Conservation (phyloP, 139 green algal genomes). For the Picochlorum sp. region DNA sequence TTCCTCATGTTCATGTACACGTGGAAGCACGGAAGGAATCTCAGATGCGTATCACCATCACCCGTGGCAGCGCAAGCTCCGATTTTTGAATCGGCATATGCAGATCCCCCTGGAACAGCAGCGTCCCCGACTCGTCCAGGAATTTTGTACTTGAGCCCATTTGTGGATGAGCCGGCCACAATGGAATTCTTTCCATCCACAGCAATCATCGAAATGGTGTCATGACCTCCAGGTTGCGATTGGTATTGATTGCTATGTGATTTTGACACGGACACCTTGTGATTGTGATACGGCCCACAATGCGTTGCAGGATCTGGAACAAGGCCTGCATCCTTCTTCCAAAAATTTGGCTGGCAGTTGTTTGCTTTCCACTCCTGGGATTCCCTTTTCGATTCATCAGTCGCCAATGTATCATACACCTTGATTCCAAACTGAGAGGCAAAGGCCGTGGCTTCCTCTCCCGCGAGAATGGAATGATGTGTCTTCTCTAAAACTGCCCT, state of each 20-base stretch:
- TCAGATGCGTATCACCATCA: constrained; percentile 65
- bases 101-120: constrained; percentile 47
- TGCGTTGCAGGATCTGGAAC: constrained; percentile 25
- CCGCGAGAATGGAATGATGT: constrained; percentile 55
- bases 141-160: constrained; percentile 51
- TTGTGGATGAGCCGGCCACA: constrained; percentile 39
- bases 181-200: constrained; percentile 38
- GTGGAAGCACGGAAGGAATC: constrained; percentile 65
- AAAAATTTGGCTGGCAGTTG: constrained; percentile 67
- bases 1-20: constrained; percentile 58
- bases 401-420: constrained; percentile 34
- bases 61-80: constrained; percentile 66
- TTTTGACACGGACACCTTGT: background rate
- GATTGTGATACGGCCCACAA: constrained; percentile 53
- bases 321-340: constrained; percentile 29
- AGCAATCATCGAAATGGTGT: constrained; percentile 67
- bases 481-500: constrained; percentile 51
- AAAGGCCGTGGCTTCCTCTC: constrained; percentile 50
- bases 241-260: background rate
- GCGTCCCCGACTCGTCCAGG: constrained; percentile 57
- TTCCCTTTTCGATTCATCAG: constrained; percentile 12
- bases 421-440: constrained; percentile 49
- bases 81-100: constrained; percentile 56
- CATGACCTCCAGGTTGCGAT: constrained; percentile 29
- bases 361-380: constrained; percentile 20